phyloP scores from a whole-genome alignment of 495 filamentous ascomycete species.

The Hapsidospora chrysogenum region DNA sequence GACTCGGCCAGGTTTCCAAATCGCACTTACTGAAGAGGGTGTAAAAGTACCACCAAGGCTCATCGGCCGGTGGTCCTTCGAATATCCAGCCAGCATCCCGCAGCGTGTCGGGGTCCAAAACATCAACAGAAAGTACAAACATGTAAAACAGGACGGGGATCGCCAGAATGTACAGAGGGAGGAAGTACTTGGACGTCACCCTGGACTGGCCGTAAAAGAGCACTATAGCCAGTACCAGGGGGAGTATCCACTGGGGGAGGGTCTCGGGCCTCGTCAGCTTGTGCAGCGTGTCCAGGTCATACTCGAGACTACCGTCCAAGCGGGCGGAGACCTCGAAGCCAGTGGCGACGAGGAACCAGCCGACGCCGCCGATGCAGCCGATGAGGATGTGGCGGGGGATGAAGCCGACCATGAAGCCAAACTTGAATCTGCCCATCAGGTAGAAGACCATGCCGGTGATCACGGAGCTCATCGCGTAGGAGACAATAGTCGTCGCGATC shows the following conservation, averaged over 20 bases:
- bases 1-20: neutral
- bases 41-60: conserved; percentile 96
- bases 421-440: conserved; percentile 64
- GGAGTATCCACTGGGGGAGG: conserved; percentile 66
- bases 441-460: conserved; percentile 86
- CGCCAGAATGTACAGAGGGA: conserved; percentile 71
- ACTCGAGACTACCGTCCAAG: conserved; percentile 67
- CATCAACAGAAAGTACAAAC: conserved; percentile 47
- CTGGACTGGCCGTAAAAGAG: conserved; percentile 58
- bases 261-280: conserved; percentile 57
- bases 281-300: conserved; percentile 55
- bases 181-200: conserved; percentile 61
- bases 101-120: conserved; percentile 43
- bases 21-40: conserved; percentile 62
- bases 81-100: conserved; percentile 78
- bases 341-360: conserved; percentile 86
- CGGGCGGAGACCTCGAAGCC: conserved; percentile 90
- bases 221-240: conserved; percentile 58
- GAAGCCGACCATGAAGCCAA: conserved; percentile 87
- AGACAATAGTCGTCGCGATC: conserved; percentile 77
- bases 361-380: conserved; percentile 93
- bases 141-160: conserved; percentile 74
- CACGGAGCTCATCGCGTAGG: conserved; percentile 82
- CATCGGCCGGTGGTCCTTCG: conserved; percentile 59
- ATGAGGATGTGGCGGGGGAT: conserved; percentile 94